Conservation (phyloP, 148 eudicot species). For the Cornus florida region DNA sequence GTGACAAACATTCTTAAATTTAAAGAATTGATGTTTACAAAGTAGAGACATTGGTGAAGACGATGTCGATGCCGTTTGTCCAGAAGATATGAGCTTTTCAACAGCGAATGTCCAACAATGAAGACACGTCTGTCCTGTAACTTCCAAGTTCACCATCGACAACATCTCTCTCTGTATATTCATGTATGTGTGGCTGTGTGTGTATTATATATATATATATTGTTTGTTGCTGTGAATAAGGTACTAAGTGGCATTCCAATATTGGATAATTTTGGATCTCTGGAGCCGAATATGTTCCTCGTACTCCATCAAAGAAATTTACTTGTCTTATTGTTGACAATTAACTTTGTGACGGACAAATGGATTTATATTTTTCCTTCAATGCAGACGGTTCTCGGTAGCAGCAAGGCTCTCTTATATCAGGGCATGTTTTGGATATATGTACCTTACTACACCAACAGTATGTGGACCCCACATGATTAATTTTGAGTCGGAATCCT, state of each 20-base stretch:
- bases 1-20: not conserved
- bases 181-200: not conserved
- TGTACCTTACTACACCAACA: too few species aligned
- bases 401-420: too few species aligned
- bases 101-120: slow-evolving; percentile 1
- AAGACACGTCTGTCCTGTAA: not conserved
- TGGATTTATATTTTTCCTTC: too few species aligned
- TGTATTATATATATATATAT: not conserved
- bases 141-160: slow-evolving; percentile 5
- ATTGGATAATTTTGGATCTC: too few species aligned
- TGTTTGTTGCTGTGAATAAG: not conserved
- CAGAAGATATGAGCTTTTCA: not conserved
- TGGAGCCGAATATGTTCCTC: too few species aligned
- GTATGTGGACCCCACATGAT: too few species aligned
- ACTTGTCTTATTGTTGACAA: not conserved
- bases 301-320: not conserved
- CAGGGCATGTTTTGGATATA: too few species aligned
- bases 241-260: too few species aligned
- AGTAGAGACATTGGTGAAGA: slow-evolving; percentile 25
- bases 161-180: not conserved
- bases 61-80: slow-evolving; percentile 13
- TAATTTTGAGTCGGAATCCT: too few species aligned
- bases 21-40: slow-evolving; percentile 16
- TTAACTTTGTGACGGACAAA: too few species aligned
- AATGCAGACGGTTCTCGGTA: too few species aligned